Evolutionary conservation across 1,139 yeast species (phyloP).

Genomic region (Hansenula anomala): DNA sequence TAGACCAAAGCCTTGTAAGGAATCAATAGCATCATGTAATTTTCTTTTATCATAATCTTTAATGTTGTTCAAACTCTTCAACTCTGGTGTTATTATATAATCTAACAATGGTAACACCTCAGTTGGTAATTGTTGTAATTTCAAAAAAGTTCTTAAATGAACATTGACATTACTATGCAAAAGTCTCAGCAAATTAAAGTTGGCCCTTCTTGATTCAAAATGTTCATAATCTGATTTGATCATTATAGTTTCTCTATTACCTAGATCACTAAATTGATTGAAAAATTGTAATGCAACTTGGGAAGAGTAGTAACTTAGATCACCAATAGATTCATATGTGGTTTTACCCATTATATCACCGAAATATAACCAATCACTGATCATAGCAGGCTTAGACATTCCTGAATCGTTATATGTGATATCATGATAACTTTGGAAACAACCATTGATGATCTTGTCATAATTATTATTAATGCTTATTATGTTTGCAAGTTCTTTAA

Average conservation of each 20-base stretch:
- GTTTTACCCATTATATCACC: constrained; percentile 49
- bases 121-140: constrained; percentile 10
- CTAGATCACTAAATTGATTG: constrained; percentile 60
- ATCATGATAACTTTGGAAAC: constrained; percentile 59
- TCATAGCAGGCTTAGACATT: constrained; percentile 53
- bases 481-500: constrained; percentile 39
- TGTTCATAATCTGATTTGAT: constrained; percentile 42
- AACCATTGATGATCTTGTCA: constrained; percentile 68
- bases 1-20: constrained; percentile 27
- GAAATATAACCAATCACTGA: constrained; percentile 77
- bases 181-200: neutral
- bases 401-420: constrained; percentile 62
- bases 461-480: constrained; percentile 41
- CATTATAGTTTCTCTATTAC: constrained; percentile 28
- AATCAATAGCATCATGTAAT: constrained; percentile 23
- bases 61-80: constrained; percentile 23
- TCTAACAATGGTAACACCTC: constrained; percentile 46
- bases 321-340: constrained; percentile 42
- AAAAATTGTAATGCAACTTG: constrained; percentile 61
- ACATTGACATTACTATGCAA: constrained; percentile 13
- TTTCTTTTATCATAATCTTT: constrained; percentile 19
- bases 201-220: neutral
- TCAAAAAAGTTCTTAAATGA: constrained; percentile 10
- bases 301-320: constrained; percentile 50
- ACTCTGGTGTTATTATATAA: constrained; percentile 40